phyloP scores from a whole-genome alignment of 306 rosid species.

The Aeschynomene evenia region DNA sequence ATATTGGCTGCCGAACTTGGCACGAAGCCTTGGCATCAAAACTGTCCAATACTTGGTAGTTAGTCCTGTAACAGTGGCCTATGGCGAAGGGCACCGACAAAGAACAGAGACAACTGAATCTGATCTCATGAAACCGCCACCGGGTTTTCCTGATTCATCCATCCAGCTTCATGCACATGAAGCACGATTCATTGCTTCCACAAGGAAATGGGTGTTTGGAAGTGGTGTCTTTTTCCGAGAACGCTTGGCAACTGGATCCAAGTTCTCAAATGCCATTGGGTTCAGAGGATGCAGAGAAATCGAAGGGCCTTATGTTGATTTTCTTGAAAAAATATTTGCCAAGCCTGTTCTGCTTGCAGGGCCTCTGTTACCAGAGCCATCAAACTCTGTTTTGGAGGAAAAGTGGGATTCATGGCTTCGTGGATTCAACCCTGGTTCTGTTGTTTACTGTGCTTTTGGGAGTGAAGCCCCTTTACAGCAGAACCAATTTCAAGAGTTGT shows the following conservation, averaged over 20 bases:
- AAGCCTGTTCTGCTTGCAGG: slow-evolving; percentile 35
- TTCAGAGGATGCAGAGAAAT: slow-evolving; percentile 37
- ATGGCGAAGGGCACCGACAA: not conserved
- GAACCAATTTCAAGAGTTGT: slow-evolving; percentile 18
- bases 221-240: slow-evolving; percentile 23
- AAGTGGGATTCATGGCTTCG: slow-evolving; percentile 29
- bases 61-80: slow-evolving; percentile 16
- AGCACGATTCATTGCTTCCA: not conserved
- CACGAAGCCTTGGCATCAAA: slow-evolving; percentile 28
- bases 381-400: slow-evolving; percentile 1
- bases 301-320: slow-evolving; percentile 21
- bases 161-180: slow-evolving; percentile 30
- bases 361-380: slow-evolving; percentile 27
- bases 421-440: not conserved
- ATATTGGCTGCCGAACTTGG: slow-evolving; percentile 29
- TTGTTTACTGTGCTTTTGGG: slow-evolving; percentile 28
- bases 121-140: slow-evolving; percentile 15
- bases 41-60: not conserved
- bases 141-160: slow-evolving; percentile 25
- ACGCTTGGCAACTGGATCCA: not conserved
- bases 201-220: not conserved
- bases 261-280: slow-evolving; percentile 4
- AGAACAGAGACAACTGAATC: not conserved
- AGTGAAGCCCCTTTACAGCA: slow-evolving; percentile 16
- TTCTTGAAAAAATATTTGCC: not conserved